Evolutionary conservation across 139 green algal genomes (phyloP).

Genomic region (Chlorella sp.): DNA sequence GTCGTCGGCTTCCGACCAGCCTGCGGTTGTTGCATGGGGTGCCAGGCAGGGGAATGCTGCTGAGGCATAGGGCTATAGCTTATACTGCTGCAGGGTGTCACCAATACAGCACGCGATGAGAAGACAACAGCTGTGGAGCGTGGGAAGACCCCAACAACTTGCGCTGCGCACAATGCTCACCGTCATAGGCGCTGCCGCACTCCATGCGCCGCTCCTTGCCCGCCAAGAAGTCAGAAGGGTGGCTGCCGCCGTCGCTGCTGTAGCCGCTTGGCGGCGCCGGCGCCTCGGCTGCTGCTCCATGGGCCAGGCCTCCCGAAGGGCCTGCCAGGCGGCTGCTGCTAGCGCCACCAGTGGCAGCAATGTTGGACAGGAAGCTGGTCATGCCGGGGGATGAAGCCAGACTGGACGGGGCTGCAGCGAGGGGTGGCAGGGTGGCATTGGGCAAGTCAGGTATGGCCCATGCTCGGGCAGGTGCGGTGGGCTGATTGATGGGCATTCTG

Average conservation of each 20-base stretch:
- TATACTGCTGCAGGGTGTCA: no score
- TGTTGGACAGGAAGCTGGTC: conserved; percentile 14
- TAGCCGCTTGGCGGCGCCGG: not conserved
- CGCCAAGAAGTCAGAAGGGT: conserved; percentile 5
- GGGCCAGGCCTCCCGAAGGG: not conserved
- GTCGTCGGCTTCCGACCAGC: conserved; percentile 35
- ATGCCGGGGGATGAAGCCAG: conserved; percentile 34
- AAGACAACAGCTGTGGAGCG: no score
- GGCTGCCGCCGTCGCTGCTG: not conserved
- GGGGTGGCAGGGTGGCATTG: not conserved
- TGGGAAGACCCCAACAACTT: no score
- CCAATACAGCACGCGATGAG: no score
- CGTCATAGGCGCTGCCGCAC: conserved; percentile 29
- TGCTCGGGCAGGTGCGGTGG: no score
- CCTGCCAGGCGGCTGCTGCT: not conserved
- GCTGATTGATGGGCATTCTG: no score
- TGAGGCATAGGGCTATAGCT: no score
- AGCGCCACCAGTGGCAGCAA: not conserved
- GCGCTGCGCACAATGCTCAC: no score
- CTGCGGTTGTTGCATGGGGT: no score
- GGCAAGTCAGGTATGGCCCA: not conserved
- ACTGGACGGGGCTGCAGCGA: conserved; percentile 19
- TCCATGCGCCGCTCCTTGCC: conserved; percentile 32
- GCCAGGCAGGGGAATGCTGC: no score
- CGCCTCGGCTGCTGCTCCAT: not conserved